Base-by-base conservation (phyloP, 129 eudicot genomes). In the Chrysanthemum lavandulifolium region DNA sequence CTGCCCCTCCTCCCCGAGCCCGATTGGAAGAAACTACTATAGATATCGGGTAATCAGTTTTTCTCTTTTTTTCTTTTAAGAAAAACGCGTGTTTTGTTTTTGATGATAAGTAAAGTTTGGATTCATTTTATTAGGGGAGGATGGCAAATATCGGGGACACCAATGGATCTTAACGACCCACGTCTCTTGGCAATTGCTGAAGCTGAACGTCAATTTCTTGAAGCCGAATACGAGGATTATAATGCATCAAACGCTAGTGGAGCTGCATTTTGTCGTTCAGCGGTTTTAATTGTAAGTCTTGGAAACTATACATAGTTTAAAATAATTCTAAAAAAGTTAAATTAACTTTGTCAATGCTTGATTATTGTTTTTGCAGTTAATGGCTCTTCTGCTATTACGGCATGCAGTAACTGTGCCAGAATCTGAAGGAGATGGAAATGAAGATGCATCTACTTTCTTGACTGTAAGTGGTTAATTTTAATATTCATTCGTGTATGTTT, bases 191-290 rank as follows among this genome's bases (percentile, higher is more conserved):
- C 58, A 14, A 53, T 53, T 53, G 58, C 58, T 53, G 97, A 88
- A 78, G 96, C 92, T 50, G 99, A 95, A 73, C 91, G 96, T 9
- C 93, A 86, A 63, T 75, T 84, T 74, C 73, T 95, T 80, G 99
- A 95, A 74, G 89, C 91, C 11, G 99, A 91, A 69, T 85, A 84
- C 68, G 95, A 88, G 58, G 90, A 91, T 78, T 90, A 80, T 77
- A 88, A 89, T 66, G 90, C 85, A 53, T 73, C 88, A 31, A 84
- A 92, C 77, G 95, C 87, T 68, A 91, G 85, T 80, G 99, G 97
- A 66, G 91, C 95, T 82, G 94, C 90, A 75, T 88, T 95, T 84
- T 95, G 80, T 80, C 97, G 99, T 69, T 88, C 97, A 58, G 99
- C 86, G 74, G 97, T 96, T 73, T 80, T 95, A 74, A 85, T 88